phyloP scores from a whole-genome alignment of 139 green algal genomes.

The Coelastrella sp. region DNA sequence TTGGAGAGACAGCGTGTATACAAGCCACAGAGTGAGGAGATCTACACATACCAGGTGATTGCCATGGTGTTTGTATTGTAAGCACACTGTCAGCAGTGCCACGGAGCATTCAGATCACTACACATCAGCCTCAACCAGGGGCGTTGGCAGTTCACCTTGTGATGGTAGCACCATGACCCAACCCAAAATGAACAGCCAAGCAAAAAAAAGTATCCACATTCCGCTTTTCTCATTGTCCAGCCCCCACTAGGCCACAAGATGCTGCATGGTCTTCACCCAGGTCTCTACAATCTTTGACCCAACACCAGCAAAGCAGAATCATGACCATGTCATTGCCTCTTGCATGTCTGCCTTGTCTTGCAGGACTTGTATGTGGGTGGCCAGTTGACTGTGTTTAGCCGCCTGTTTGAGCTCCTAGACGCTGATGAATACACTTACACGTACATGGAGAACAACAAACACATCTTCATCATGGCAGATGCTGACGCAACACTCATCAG shows the following conservation, averaged over 20 bases:
- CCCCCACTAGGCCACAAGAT: no score
- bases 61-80: background rate
- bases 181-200: no score
- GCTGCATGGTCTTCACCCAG: background rate
- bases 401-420: conserved; percentile 84
- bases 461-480: conserved; percentile 84
- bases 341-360: background rate
- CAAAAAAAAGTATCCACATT: no score
- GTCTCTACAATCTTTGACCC: background rate
- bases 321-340: background rate
- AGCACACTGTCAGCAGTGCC: background rate
- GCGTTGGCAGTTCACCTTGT: no score
- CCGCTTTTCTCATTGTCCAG: no score
- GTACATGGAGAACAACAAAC: conserved; percentile 91
- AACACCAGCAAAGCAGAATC: background rate
- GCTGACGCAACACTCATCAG: conserved; percentile 59
- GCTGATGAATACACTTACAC: conserved; percentile 91
- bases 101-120: no score
- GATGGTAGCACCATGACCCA: no score
- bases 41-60: conserved; percentile 72
- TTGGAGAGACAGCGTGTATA: conserved; percentile 82
- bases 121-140: no score
- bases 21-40: conserved; percentile 70
- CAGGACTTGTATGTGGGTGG: conserved; percentile 86
- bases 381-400: conserved; percentile 76